Evolutionary conservation across 83 land plant species (phyloP), one percentile per base, ranked within the genome.

Genomic region (Larix sibirica): DNA sequence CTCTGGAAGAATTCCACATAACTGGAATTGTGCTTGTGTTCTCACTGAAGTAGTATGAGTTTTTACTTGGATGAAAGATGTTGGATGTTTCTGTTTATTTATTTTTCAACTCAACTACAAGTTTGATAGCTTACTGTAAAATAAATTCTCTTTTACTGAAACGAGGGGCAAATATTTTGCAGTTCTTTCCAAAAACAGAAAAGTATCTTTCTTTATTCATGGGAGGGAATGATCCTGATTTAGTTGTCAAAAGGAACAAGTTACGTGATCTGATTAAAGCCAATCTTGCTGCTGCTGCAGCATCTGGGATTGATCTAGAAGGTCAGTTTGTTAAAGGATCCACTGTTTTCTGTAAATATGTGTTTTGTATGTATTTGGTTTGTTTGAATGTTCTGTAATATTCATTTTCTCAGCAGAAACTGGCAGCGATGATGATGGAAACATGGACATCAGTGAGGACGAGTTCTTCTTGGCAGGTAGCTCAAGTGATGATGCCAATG

Each of bases 161-260:
- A 59, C 54, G 62, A 60, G 56, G 20, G 64, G 21, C 3, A 60
- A 33, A 31, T 28, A 26, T 71, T 75, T 58, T 89, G 90, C 97
- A 98, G 99, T 96, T 98, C 77, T 98, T 96, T 81, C 99, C 99
- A 21, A 98, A 98, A 88, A 92, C 91, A 17, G 99, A 96, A 73
- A 98, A 94, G 81, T 98, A 98, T 91, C 87, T 98, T 10, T 87
- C 99, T 62, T 82, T 98, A 80, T 96, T 93, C 81, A 89, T 88
- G 83, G 99, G 97, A 81, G 93, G 89, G 54, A 97, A 98, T 81
- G 94, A 91, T 81, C 81, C 90, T 26, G 89, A 91, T 24, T 68
- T 87, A 28, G 87, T 91, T 81, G 94, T 86, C 12, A 88, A 84
- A 82, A 88, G 99, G 82, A 89, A 86, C 79, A 88, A 83, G 70